Evolutionary conservation across 495 filamentous ascomycete species (phyloP).

Genomic region (Baudoinia panamericana): DNA sequence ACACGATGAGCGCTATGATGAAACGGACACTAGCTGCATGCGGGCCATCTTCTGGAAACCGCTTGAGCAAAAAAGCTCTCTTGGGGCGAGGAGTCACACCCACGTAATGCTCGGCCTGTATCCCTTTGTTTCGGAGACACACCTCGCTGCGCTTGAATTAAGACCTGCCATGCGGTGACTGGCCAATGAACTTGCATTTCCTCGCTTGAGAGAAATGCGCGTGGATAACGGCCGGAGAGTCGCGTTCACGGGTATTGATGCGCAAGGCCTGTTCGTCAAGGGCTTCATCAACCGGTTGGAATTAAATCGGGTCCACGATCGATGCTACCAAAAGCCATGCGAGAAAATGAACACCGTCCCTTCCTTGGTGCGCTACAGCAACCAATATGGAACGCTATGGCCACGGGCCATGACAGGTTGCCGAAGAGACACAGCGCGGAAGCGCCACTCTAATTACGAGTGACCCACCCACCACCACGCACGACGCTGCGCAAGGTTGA

Average conservation of each 20-base stretch:
- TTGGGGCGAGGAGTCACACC: no score
- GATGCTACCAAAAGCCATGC: background rate
- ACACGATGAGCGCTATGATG: no score
- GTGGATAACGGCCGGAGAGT: no score
- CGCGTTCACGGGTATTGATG: no score
- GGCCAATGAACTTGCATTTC: background rate
- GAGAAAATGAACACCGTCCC: background rate
- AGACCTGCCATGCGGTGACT: background rate
- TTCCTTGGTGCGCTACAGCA: background rate
- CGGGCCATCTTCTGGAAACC: background rate
- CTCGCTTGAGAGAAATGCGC: conserved; percentile 2
- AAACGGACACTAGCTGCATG: background rate
- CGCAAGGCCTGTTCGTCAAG: no score
- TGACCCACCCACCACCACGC: background rate
- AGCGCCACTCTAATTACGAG: background rate
- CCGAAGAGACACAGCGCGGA: no score
- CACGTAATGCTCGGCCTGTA: no score
- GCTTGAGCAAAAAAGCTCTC: background rate
- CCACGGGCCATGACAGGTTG: no score
- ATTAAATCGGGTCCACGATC: background rate
- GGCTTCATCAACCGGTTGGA: no score
- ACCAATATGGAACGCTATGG: no score
- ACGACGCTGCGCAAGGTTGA: conserved; percentile 1
- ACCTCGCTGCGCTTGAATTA: background rate
- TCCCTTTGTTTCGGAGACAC: background rate